phyloP scores from a whole-genome alignment of 352 stramenopile genomes.

The Pythium insidiosum region DNA sequence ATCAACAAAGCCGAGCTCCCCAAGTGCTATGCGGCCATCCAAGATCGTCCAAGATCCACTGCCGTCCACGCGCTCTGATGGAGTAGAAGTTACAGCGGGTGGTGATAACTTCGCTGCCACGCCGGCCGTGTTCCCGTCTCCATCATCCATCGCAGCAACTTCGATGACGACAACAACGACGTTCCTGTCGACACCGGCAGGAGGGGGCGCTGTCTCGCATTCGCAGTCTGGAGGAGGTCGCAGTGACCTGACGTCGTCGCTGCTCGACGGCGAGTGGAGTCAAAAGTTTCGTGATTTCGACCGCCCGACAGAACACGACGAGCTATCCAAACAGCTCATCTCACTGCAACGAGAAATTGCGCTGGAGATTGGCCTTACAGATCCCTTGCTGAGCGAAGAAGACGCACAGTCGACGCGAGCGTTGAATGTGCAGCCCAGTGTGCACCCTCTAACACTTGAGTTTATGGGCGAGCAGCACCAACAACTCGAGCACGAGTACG shows the following conservation, averaged over 20 bases:
- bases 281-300: constrained; percentile 79
- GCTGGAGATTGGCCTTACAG: constrained; percentile 60
- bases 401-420: constrained; percentile 52
- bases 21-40: background rate
- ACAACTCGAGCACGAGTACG: constrained; percentile 67
- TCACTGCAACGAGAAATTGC: constrained; percentile 60
- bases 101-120: too few species aligned
- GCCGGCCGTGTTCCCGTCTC: too few species aligned
- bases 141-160: too few species aligned
- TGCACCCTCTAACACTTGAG: constrained; percentile 72
- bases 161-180: background rate
- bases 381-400: constrained; percentile 58
- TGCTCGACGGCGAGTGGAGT: constrained; percentile 71
- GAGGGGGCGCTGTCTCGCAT: background rate
- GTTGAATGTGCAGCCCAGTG: constrained; percentile 49
- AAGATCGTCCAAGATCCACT: constrained; percentile 2
- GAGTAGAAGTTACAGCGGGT: background rate
- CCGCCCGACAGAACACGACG: constrained; percentile 62
- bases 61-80: constrained; percentile 16
- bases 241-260: constrained; percentile 29
- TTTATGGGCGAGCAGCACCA: constrained; percentile 84
- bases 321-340: constrained; percentile 69
- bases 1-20: background rate
- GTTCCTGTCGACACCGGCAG: too few species aligned
- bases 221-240: constrained; percentile 16